phyloP scores from a whole-genome alignment of 169 alveolate species.

The Plasmodium vinckei region DNA sequence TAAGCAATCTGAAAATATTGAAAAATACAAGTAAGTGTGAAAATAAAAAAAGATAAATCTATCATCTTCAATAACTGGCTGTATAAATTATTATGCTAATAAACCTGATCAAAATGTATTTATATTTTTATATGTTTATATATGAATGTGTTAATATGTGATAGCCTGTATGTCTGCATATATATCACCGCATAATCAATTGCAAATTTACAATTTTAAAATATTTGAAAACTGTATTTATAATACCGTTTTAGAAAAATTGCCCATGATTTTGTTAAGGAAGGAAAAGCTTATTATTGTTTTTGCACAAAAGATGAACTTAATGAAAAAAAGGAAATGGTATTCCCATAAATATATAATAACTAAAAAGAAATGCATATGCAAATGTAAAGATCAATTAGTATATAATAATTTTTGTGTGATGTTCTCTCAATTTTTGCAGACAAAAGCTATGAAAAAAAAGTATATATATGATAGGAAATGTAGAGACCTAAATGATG shows the following conservation, averaged over 20 bases:
- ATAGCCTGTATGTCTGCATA: not conserved
- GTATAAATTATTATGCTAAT: too few species aligned
- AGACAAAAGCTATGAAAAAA: conserved; percentile 24
- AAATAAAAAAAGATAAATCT: not conserved
- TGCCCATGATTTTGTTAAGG: conserved; percentile 81
- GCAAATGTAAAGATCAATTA: too few species aligned
- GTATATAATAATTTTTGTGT: too few species aligned
- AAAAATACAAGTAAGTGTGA: conserved; percentile 28
- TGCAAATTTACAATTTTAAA: not conserved
- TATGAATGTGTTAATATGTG: not conserved
- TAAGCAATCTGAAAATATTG: conserved; percentile 77
- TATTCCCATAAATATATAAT: conserved; percentile 24
- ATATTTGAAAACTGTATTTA: not conserved
- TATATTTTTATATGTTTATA: not conserved
- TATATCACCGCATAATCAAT: not conserved
- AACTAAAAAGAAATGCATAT: conserved; percentile 61
- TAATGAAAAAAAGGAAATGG: conserved; percentile 72
- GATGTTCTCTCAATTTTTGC: conserved; percentile 15
- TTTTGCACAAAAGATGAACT: conserved; percentile 84
- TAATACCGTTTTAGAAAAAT: conserved; percentile 61
- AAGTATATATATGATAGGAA: conserved; percentile 42
- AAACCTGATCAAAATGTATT: not conserved
- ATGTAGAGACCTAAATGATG: conserved; percentile 34
- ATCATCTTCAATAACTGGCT: too few species aligned
- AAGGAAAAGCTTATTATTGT: conserved; percentile 85